phyloP scores from a whole-genome alignment of 2,329 filamentous ascomycete species.

The Alternaria sp. region DNA sequence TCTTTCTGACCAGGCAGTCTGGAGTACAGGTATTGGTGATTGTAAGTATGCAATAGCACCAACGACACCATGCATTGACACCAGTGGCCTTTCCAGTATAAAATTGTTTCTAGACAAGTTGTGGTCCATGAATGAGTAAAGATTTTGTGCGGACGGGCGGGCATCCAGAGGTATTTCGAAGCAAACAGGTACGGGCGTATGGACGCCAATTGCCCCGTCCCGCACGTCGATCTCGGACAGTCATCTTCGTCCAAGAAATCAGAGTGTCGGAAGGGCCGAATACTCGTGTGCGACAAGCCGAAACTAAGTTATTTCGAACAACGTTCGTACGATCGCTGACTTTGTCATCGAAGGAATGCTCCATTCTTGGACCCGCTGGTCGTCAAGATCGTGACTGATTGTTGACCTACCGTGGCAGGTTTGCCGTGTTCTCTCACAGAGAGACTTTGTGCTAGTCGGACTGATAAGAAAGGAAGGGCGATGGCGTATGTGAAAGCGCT shows the following conservation, averaged over 20 bases:
- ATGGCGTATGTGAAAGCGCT: slow-evolving; percentile 20
- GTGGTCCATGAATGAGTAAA: background rate
- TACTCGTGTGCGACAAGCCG: background rate
- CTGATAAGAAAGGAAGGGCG: slow-evolving; percentile 38
- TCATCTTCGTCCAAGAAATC: background rate
- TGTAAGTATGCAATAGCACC: background rate
- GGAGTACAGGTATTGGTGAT: background rate
- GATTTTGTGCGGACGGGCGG: background rate
- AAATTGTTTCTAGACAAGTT: background rate
- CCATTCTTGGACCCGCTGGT: background rate
- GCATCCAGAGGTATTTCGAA: slow-evolving; percentile 1
- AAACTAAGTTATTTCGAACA: slow-evolving; percentile 5
- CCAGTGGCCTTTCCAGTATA: background rate
- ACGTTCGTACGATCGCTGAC: background rate
- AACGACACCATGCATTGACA: background rate
- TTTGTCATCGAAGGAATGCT: background rate
- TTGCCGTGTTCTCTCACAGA: slow-evolving; percentile 49
- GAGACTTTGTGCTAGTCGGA: slow-evolving; percentile 14
- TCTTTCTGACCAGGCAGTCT: slow-evolving; percentile 1
- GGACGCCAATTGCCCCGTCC: slow-evolving; percentile 1
- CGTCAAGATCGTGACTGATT: background rate
- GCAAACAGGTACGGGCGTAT: background rate
- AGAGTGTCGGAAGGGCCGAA: slow-evolving; percentile 5
- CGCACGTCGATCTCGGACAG: slow-evolving; percentile 3
- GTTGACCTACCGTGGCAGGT: background rate